Conservation (phyloP, 2,329 filamentous ascomycete genomes). For the Pestalotiopsis sp. region DNA sequence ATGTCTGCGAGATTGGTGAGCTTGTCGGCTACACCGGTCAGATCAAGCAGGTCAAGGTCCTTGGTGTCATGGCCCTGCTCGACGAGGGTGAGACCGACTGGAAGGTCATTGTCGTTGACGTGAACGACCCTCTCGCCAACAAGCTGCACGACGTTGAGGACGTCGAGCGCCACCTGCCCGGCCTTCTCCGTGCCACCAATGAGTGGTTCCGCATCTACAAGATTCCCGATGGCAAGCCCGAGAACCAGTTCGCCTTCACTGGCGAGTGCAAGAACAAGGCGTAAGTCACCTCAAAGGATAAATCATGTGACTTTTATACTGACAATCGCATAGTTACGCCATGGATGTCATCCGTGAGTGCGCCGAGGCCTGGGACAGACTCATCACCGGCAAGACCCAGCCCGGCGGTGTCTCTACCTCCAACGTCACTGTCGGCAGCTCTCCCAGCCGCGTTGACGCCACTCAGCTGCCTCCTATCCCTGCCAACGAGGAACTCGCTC, state of each 20-base stretch:
- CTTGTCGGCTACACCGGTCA: conserved; percentile 94
- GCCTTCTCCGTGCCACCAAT: conserved; percentile 95
- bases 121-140: conserved; percentile 93
- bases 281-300: conserved; percentile 46
- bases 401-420: conserved; percentile 79
- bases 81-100: conserved; percentile 99
- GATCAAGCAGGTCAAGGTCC: conserved; percentile 99
- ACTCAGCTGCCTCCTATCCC: conserved; percentile 78
- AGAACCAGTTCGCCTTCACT: conserved; percentile 99
- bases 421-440: conserved; percentile 79
- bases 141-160: conserved; percentile 99
- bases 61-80: conserved; percentile 98
- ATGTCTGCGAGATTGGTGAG: conserved; percentile 99
- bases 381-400: conserved; percentile 86
- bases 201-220: conserved; percentile 99
- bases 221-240: conserved; percentile 99
- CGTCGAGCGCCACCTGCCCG: conserved; percentile 96
- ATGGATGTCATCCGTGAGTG: conserved; percentile 96
- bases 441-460: conserved; percentile 69
- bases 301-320: conserved; percentile 9
- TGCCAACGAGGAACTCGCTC: conserved; percentile 74
- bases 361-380: conserved; percentile 93
- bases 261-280: conserved; percentile 99
- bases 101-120: conserved; percentile 99
- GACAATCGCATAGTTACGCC: conserved; percentile 68